Evolutionary conservation across 2,329 filamentous ascomycete genomes (phyloP), one percentile per base, ranked within the genome.

Genomic region (Arthroderma uncinatum): DNA sequence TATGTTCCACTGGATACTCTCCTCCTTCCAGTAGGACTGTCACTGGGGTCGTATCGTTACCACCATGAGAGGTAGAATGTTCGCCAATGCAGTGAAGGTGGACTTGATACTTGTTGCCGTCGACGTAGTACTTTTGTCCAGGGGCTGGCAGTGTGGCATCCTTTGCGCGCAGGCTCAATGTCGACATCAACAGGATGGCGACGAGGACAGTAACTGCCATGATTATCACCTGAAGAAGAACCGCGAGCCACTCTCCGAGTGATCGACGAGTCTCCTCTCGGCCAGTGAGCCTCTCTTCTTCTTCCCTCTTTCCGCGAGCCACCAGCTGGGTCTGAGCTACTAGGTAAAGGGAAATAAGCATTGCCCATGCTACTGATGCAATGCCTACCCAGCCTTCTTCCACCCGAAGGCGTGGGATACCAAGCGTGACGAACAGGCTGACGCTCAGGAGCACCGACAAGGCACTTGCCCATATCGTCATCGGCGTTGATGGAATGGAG

Each of bases 371-470:
- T 2, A 92, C 86, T 42, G 87, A 93, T 8, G 82, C 83, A 57
- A 93, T 86, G n/a, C 93, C 93, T 0, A 93, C 84, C 85, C 90
- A 94, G 33, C 89, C 86, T 71, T 97, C 92, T 70, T 96, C 90
- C 19, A 85, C 77, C 12, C 92, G 81, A 14, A 92, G 80, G 62
- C 82, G 81, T 52, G 83, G 76, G 0, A 95, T 88, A 0, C 86
- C 78, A 2, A 94, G 72, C 39, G 95, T 86, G 55, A 97, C 78
- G 64, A 95, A 83, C 73, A 87, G 81, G 68, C 95, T 82, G 47
- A 92, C 73, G 3, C 89, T 70, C 16, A 94, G 74, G 16, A 93
- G 72, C 1, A 78, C 73, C 0, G 85, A 79, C 62, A 91, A 80
- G 40, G 88, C 73, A 40, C 86, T 74, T 36, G 84, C 86, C 60